Evolutionary conservation across 176 grass and related monocot genomes (phyloP), one percentile per base, ranked within the genome.

Genomic region (Phragmites australis): DNA sequence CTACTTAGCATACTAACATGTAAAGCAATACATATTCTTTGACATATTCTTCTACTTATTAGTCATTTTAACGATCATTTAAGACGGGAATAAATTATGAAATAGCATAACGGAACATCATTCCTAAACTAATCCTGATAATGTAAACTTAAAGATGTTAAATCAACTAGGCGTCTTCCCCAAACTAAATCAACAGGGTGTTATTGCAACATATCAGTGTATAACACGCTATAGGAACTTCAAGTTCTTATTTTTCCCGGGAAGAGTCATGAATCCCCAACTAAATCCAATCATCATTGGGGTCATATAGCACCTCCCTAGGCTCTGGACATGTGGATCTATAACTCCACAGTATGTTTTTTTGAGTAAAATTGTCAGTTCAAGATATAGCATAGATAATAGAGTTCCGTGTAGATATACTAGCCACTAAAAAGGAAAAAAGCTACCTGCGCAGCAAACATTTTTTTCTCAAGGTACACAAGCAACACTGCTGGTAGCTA

Each of bases 231-330:
- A 5, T 37, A 37, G 34, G 34, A 37, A 37, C 34, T 37, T 37
- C 34, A 37, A 37, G 34, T 37, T 37, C n/a, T n/a, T 16, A 19
- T 31, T 18, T 39, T 53, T 19, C 37, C 4, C 42, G 15, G 23
- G 32, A 78, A 25, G 9, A 67, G 41, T 46, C 51, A 17, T 9
- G 6, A 44, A 7, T 47, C 61, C 46, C 25, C 39, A 23, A 15
- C 2, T 74, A 74, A 80, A 31, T 50, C 13, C 41, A 45, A 64
- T 45, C 12, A 9, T 9, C 29, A 47, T 9, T 44, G 14, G 39
- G 39, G 70, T 1, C 42, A 80, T 23, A 78, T 27, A 88, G 18
- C 11, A 72, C n/a, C 18, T 22, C 16, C 63, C 9, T 18, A 79
- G 41, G 67, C 42, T 59, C 77, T 57, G 25, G 29, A 78, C 1